Evolutionary conservation across 176 grass and related monocot genomes (phyloP).

Genomic region (Lolium multiflorum): DNA sequence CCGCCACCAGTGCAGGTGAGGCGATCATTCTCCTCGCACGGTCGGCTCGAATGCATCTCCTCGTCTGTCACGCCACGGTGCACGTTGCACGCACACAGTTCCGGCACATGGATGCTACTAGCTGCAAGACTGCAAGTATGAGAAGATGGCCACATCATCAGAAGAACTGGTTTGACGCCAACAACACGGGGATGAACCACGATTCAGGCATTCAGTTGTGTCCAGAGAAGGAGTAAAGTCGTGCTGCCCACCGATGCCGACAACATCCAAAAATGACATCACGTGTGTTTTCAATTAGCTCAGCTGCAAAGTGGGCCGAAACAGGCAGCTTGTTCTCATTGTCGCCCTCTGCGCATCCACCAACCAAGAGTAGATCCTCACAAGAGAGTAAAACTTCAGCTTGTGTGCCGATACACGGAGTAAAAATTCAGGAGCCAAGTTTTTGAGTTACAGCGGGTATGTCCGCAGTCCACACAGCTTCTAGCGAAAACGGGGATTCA

Average conservation of each 20-base stretch:
- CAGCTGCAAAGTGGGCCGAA: neutral
- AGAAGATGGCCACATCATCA: too few species aligned
- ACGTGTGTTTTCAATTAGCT: neutral
- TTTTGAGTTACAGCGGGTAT: too few species aligned
- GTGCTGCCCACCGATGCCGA: neutral
- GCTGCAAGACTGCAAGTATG: too few species aligned
- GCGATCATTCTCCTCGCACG: slow-evolving; percentile 3
- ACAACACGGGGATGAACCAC: too few species aligned
- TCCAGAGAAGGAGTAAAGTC: too few species aligned
- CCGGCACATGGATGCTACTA: too few species aligned
- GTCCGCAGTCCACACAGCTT: neutral
- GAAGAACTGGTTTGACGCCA: too few species aligned
- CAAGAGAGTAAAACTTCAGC: neutral
- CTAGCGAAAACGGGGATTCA: neutral
- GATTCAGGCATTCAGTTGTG: too few species aligned
- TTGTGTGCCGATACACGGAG: neutral
- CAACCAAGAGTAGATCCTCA: slow-evolving; percentile 4
- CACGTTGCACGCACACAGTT: neutral
- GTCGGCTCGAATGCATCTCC: neutral
- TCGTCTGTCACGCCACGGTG: neutral
- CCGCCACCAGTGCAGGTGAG: neutral
- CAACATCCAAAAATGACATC: neutral
- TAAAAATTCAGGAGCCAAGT: neutral
- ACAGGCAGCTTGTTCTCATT: neutral
- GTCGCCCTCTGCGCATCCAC: neutral